A percentile compares a stretch with the other conserved stretches of the same genome.
These are phyloP conservation scores for Tarenaya hassleriana DNA, from an alignment of 345 rosid species.

Conservation along the genomic window DNA sequence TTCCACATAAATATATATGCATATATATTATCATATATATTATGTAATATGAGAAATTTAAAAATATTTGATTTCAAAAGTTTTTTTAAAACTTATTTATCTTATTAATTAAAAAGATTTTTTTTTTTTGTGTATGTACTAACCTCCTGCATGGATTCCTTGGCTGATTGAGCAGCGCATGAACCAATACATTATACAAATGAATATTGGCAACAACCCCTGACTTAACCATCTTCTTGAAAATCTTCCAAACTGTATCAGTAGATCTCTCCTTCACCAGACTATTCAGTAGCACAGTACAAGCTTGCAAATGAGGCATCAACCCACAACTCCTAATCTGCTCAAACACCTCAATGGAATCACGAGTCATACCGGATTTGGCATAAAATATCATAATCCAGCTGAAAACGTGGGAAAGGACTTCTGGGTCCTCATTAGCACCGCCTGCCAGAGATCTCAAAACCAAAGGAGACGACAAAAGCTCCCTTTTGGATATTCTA, in stretches of 20 bases:
- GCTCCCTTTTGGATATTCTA: slow-evolving; percentile 60
- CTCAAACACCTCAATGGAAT: slow-evolving; percentile 71
- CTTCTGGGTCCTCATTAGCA: slow-evolving; percentile 50
- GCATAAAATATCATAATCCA: slow-evolving; percentile 70
- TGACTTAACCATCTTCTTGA: slow-evolving; percentile 67
- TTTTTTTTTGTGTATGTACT: too few relatives aligned
- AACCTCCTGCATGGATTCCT: too few relatives aligned
- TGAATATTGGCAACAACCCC: slow-evolving; percentile 71
- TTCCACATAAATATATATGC: not conserved
- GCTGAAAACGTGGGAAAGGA: slow-evolving; percentile 67
- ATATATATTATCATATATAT: not conserved
- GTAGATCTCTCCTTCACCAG: slow-evolving; percentile 63
- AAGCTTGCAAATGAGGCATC: slow-evolving; percentile 77
- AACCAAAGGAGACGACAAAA: slow-evolving; percentile 64
- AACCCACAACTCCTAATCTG: slow-evolving; percentile 46
- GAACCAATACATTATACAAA: slow-evolving; percentile 75
- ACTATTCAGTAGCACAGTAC: slow-evolving; percentile 69
- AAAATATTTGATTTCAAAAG: too few relatives aligned
- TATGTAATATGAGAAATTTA: too few relatives aligned
- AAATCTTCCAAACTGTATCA: slow-evolving; percentile 68
- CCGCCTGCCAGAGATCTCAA: slow-evolving; percentile 46
- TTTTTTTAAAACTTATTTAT: too few relatives aligned
- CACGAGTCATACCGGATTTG: slow-evolving; percentile 55
- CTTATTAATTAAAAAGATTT: too few relatives aligned
- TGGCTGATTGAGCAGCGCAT: slow-evolving; percentile 32